phyloP scores from a whole-genome alignment of 2,329 filamentous ascomycete genomes.

The Neurospora crassa region DNA sequence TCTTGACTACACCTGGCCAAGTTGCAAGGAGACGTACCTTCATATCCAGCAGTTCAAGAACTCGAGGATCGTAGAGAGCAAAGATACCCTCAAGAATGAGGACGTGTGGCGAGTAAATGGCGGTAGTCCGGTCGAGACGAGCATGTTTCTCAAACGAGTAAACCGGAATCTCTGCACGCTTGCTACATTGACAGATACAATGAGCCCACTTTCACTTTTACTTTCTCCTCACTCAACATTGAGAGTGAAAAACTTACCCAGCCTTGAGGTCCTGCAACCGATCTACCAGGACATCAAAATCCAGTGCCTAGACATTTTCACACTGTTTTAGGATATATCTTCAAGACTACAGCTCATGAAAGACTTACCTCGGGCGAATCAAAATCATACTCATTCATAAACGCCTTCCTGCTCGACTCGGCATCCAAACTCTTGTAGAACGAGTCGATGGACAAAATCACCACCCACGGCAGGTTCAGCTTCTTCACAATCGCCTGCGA shows the following conservation, averaged over 20 bases:
- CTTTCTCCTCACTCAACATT: not conserved
- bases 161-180: constrained; percentile 76
- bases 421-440: constrained; percentile 87
- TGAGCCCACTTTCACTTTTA: not conserved
- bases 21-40: constrained; percentile 38
- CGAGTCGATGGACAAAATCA: constrained; percentile 96
- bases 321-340: not conserved
- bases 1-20: not conserved
- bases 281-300: constrained; percentile 82
- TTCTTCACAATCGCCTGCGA: constrained; percentile 84
- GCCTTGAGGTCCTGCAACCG: constrained; percentile 76
- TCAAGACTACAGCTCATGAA: not conserved
- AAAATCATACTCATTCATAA: constrained; percentile 90
- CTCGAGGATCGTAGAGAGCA: constrained; percentile 78
- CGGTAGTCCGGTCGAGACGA: constrained; percentile 66
- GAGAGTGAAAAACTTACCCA: constrained; percentile 50
- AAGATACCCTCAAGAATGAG: constrained; percentile 94
- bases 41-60: constrained; percentile 82
- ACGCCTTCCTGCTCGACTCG: constrained; percentile 71
- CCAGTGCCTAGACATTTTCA: constrained; percentile 54
- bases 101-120: constrained; percentile 93
- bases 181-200: not conserved
- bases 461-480: constrained; percentile 92
- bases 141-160: constrained; percentile 94
- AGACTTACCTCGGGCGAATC: constrained; percentile 67